Base-by-base conservation (phyloP, 73 alveolate genomes). In the Paramecium sexaurelia region DNA sequence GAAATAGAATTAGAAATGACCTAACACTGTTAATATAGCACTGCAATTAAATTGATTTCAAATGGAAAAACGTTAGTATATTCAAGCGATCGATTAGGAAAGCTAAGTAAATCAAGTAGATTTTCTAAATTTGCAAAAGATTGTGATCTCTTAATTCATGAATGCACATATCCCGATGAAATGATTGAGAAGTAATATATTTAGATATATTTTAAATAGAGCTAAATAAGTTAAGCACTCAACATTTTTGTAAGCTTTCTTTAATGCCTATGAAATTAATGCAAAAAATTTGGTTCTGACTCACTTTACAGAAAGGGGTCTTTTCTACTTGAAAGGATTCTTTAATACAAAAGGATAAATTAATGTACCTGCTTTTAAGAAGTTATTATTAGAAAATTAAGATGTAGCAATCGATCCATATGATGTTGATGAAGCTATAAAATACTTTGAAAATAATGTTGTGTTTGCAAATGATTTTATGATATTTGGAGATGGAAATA, bases 151-250 rank as follows among this genome's bases (percentile, higher is more conserved):
- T 33, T 78, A 24, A 78, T 78, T 78, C 90, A 78, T 78, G 90
- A 78, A 78, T 78, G 90, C 13, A 78, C 90, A 24, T 78, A 40
- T 55, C 90, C 90, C 2, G 90, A 78, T 78, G 55, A 45, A 11
- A 61, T 61, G 83, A 3, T 61, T 4, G 83, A 19, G 3, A 61
- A 61, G 83, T 61, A 61, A 61, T 29, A 26, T 8, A 13, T 61
- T 15, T 32, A 1, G 1, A 3, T 26, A 22, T 78, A 13, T 35
- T 35, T 13, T 3, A 13, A 10, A 78, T 41, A 78, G 73, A 26
- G 90, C 90, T 7, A 5, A 7, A 10, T 11, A 19, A 41, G 73
- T 24, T 17, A 40, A 40, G 5, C 90, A 78, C 41, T 78, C 90
- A n/a, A 78, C 90, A 20, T 78, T 78, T 78, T 22, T 41, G 22